These are phyloP conservation scores for Aspergillus tanneri DNA, from an alignment of 2,329 filamentous ascomycete genomes.

Conservation along the genomic window DNA sequence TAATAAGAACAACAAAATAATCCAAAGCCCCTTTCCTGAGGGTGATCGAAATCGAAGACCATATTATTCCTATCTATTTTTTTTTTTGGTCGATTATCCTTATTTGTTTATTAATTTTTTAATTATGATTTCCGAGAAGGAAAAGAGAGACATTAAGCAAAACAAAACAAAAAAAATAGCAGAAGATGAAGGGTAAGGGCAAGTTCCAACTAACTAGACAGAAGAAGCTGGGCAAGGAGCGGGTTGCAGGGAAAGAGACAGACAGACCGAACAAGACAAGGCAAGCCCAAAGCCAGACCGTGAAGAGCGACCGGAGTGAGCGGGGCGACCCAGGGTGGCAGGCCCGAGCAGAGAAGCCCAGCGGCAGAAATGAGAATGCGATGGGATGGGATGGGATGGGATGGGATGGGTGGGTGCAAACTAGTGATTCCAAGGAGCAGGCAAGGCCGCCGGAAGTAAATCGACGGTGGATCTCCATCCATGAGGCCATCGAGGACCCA, in stretches of 20 bases:
- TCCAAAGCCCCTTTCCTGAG: conserved; percentile 2
- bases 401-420: conserved; percentile 18
- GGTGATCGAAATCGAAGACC: conserved; percentile 5
- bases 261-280: conserved; percentile 1
- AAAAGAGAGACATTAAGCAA: conserved; percentile 1
- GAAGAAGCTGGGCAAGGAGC: conserved; percentile 3
- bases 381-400: conserved; percentile 15
- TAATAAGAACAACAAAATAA: conserved; percentile 6
- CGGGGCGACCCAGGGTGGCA: conserved; percentile 23
- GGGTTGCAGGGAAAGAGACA: conserved; percentile 6
- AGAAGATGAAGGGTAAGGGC: conserved; percentile 1
- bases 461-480: conserved; percentile 21
- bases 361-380: conserved; percentile 13
- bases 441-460: conserved; percentile 15
- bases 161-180: conserved; percentile 1
- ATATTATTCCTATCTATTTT: background rate
- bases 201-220: conserved; percentile 3
- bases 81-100: no score
- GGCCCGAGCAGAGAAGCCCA: conserved; percentile 19
- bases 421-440: conserved; percentile 28
- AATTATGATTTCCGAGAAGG: background rate
- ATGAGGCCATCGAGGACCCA: conserved; percentile 21
- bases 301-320: conserved; percentile 19
- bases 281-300: conserved; percentile 5
- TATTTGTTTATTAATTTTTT: conserved; percentile 1